A percentile compares a stretch with the other conserved stretches of the same genome.
These are phyloP conservation scores for Sphagnum tenellum DNA, from an alignment of 225 moss, liverwort and hornwort species.

Conservation along the genomic window DNA sequence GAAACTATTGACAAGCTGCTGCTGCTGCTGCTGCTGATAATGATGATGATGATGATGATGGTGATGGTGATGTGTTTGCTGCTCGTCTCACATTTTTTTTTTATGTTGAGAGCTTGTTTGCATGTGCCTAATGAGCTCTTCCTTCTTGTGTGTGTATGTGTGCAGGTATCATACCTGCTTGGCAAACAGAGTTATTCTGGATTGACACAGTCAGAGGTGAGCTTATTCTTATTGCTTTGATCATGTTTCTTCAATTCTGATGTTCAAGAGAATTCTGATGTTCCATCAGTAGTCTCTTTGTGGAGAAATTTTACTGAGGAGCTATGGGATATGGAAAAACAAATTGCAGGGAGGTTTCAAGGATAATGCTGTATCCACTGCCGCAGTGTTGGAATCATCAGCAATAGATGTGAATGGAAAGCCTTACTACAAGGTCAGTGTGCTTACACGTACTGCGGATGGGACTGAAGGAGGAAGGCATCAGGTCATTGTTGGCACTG, in stretches of 20 bases:
- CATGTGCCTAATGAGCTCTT: too few species aligned
- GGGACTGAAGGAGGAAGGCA: conserved; percentile 96
- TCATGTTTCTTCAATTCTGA: neutral
- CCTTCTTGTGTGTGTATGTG: neutral
- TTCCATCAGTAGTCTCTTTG: neutral
- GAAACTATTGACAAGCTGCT: too few species aligned
- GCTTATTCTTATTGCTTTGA: neutral
- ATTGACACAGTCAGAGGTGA: conserved; percentile 63
- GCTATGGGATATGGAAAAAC: neutral
- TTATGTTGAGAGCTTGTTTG: too few species aligned
- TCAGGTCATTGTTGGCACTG: conserved; percentile 68
- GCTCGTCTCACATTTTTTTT: too few species aligned
- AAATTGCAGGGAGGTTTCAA: conserved; percentile 58
- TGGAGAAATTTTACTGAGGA: neutral
- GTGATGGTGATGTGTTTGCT: too few species aligned
- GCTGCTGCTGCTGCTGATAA: too few species aligned
- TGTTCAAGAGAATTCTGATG: too few species aligned
- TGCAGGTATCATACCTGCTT: conserved; percentile 66
- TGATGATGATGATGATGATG: too few species aligned
- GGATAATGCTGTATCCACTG: conserved; percentile 54
- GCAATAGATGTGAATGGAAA: conserved; percentile 49
- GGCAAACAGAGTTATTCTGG: conserved; percentile 74
- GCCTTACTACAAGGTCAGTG: conserved; percentile 58
- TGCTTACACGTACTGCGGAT: conserved; percentile 93
- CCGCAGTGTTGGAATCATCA: conserved; percentile 44